Evolutionary conservation across 1,284 basidiomycete genomes (phyloP), one percentile per base, ranked within the genome.

Genomic region (Cryptococcus sp.): DNA sequence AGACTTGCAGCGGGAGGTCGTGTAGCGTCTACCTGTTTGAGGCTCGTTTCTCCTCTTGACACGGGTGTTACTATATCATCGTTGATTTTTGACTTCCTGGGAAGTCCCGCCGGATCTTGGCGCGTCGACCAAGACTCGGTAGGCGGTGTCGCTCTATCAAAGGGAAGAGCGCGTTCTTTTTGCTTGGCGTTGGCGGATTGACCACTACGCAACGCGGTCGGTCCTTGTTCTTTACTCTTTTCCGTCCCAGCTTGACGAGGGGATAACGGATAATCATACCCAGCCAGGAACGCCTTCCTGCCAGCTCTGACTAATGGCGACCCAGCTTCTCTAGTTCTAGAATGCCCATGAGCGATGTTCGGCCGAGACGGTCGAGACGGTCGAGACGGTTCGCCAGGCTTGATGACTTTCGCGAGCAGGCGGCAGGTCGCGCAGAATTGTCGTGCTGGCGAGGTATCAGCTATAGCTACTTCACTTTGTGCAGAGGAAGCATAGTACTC

Each of bases 401-500:
- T 57, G 20, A 38, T 25, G 41, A 20, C 22, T 22, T 16, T 40
- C 5, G 17, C 30, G 10, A 57, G 30, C 8, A 47, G 19, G 17
- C 30, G 50, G 45, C 55, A 57, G 39, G 55, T 57, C 22, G 55
- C 52, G 23, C 55, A 57, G 43, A 57, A 47, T 41, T 48, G 25
- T n/a, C 55, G 25, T 16, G 39, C 41, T 57, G 15, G 42, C 6
- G 42, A 45, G 42, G n/a, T 15, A 45, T 35, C 30, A 35, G 30
- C 30, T 30, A 30, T 30, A 30, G 27, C 27, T 30, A 10, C 4
- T n/a, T n/a, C 4, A 30, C 4, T 10, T 30, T 30, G 27, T 5
- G 27, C 27, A 30, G 5, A 10, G 5, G 10, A 30, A 30, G 27
- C 30, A 35, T 2, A 35, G 30, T 35, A 35, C 30, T 35, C 30